phyloP scores from a whole-genome alignment of 192 early-diverging fungal species.

The Lobosporangium transversale region DNA sequence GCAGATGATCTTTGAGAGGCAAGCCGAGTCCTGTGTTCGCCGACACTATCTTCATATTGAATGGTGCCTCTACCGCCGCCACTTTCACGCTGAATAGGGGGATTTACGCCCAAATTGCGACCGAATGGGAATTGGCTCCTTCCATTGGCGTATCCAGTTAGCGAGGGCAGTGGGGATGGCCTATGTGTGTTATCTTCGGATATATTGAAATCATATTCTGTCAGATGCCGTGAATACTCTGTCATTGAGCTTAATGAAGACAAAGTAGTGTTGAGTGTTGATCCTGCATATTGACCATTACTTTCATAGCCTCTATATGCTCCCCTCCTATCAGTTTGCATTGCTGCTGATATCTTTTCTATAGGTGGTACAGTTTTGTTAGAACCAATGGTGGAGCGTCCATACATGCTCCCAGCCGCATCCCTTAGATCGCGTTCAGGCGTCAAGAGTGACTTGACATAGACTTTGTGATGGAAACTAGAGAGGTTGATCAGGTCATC shows the following conservation, averaged over 20 bases:
- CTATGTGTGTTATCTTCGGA: neutral
- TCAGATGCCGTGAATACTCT: conserved; percentile 13
- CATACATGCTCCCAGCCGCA: conserved; percentile 50
- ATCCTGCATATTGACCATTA: conserved; percentile 17
- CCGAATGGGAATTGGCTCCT: conserved; percentile 22
- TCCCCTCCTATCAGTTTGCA: too few species aligned
- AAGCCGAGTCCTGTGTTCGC: conserved; percentile 25
- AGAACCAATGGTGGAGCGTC: conserved; percentile 37
- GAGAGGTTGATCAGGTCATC: conserved; percentile 42
- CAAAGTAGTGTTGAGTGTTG: conserved; percentile 35
- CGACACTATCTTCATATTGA: neutral
- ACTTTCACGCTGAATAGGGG: neutral
- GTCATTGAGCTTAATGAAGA: conserved; percentile 23
- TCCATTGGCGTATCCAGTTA: conserved; percentile 1
- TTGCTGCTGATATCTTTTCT: neutral
- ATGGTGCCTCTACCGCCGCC: neutral
- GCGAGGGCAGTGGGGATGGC: conserved; percentile 6
- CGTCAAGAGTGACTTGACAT: conserved; percentile 29
- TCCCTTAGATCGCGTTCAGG: conserved; percentile 27
- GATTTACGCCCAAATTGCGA: too few species aligned
- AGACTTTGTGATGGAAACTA: conserved; percentile 34
- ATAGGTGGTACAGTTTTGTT: conserved; percentile 17
- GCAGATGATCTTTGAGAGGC: too few species aligned
- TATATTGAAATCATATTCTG: conserved; percentile 29
- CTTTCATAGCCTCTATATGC: neutral